Evolutionary conservation across 306 rosid genomes (phyloP).

Genomic region (Quercus alba): DNA sequence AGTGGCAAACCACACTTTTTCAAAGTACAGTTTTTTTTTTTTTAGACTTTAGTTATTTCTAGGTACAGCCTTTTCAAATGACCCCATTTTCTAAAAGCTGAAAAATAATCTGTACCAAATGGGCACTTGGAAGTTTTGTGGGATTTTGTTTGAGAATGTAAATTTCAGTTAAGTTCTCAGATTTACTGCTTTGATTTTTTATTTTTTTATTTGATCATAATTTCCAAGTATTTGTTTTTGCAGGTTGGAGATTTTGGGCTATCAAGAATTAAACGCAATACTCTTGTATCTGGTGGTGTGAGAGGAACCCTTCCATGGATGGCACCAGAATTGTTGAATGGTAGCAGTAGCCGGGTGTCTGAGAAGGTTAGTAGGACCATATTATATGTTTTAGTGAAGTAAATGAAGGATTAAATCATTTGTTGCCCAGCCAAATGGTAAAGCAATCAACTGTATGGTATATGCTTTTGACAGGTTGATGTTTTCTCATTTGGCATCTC

Average conservation of each 20-base stretch:
- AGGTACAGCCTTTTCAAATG: too few species aligned
- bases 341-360: slow-evolving; percentile 33
- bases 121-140: neutral
- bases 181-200: neutral
- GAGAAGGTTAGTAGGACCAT: slow-evolving; percentile 29
- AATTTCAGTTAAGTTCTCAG: neutral
- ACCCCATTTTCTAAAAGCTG: too few species aligned
- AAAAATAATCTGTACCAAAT: too few species aligned
- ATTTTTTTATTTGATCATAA: neutral
- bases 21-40: too few species aligned
- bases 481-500: slow-evolving; percentile 36
- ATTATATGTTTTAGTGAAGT: neutral
- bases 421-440: neutral
- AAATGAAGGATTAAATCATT: neutral
- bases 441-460: neutral
- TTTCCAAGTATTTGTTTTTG: neutral
- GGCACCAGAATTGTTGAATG: slow-evolving; percentile 35
- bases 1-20: neutral
- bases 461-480: slow-evolving; percentile 26
- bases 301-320: slow-evolving; percentile 39
- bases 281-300: slow-evolving; percentile 37
- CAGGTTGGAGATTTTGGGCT: slow-evolving; percentile 35
- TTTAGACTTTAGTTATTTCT: too few species aligned
- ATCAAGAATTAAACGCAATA: slow-evolving; percentile 34
- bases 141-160: neutral